phyloP scores from a whole-genome alignment of 1,284 basidiomycete species.

The Rhodotorula sp. region DNA sequence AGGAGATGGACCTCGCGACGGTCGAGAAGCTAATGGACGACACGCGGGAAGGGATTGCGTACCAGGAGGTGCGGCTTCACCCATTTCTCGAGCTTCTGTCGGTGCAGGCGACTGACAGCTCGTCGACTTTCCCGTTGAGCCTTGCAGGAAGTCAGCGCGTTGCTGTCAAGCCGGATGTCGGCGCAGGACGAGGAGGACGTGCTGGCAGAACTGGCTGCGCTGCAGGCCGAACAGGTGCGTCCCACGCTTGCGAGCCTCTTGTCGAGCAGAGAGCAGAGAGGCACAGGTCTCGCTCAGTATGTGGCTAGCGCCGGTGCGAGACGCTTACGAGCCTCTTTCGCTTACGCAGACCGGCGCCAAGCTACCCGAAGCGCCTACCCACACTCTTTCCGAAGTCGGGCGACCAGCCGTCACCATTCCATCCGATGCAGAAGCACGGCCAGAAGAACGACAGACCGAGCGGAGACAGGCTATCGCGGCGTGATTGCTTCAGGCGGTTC shows the following conservation, averaged over 20 bases:
- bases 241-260: no score
- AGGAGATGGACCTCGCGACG: slow-evolving; percentile 83
- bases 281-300: no score
- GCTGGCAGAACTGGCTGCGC: slow-evolving; percentile 68
- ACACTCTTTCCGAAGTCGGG: slow-evolving; percentile 14
- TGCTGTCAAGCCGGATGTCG: slow-evolving; percentile 76
- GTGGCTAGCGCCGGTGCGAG: no score
- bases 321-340: no score
- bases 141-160: slow-evolving; percentile 82
- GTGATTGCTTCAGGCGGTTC: background rate
- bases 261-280: background rate
- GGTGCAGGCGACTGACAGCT: no score
- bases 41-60: slow-evolving; percentile 85
- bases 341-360: slow-evolving; percentile 11
- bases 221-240: slow-evolving; percentile 60
- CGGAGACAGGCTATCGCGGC: slow-evolving; percentile 17
- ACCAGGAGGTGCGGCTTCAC: slow-evolving; percentile 65
- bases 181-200: slow-evolving; percentile 92
- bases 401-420: background rate
- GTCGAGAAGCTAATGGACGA: slow-evolving; percentile 93
- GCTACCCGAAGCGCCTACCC: slow-evolving; percentile 20
- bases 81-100: background rate
- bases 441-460: background rate
- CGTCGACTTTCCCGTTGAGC: background rate
- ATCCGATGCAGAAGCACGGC: background rate